These are phyloP conservation scores for Alternaria infectoria DNA, from an alignment of 2,329 filamentous ascomycete species.

Conservation along the genomic window DNA sequence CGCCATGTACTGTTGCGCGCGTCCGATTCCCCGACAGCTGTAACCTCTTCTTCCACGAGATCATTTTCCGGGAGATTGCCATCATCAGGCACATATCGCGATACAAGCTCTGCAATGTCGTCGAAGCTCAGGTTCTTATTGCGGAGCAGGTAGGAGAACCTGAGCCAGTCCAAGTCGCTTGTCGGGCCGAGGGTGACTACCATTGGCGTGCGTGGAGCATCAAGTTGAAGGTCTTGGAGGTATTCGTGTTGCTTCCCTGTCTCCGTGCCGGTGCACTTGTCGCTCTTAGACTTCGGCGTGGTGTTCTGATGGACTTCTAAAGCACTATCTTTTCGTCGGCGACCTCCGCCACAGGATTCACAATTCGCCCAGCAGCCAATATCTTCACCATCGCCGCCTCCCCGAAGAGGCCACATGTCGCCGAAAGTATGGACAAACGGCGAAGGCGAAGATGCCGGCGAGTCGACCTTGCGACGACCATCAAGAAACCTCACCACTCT, in stretches of 20 bases:
- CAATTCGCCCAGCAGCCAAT: neutral
- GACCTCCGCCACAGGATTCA: neutral
- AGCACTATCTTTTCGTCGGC: slow-evolving; percentile 3
- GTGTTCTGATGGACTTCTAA: neutral
- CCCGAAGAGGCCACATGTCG: neutral
- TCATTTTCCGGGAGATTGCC: neutral
- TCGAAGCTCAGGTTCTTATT: slow-evolving; percentile 4
- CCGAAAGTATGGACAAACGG: neutral
- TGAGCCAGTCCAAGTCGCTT: slow-evolving; percentile 1
- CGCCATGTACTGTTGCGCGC: neutral
- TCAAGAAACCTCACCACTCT: neutral
- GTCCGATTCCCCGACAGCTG: neutral
- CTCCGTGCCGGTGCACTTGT: neutral
- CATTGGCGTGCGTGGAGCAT: neutral
- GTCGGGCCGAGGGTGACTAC: neutral
- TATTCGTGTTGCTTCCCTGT: neutral
- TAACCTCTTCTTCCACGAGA: neutral
- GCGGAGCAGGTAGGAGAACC: neutral
- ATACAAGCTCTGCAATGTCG: slow-evolving; percentile 2
- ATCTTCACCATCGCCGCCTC: neutral
- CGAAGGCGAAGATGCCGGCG: neutral
- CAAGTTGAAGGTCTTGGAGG: neutral
- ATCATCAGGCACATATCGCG: neutral
- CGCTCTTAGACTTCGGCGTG: neutral
- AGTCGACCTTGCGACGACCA: neutral